A percentile compares a stretch with the other conserved stretches of the same genome.
These are phyloP conservation scores for Oryza meridionalis DNA, from an alignment of 176 grass and related monocot species.

Conservation along the genomic window DNA sequence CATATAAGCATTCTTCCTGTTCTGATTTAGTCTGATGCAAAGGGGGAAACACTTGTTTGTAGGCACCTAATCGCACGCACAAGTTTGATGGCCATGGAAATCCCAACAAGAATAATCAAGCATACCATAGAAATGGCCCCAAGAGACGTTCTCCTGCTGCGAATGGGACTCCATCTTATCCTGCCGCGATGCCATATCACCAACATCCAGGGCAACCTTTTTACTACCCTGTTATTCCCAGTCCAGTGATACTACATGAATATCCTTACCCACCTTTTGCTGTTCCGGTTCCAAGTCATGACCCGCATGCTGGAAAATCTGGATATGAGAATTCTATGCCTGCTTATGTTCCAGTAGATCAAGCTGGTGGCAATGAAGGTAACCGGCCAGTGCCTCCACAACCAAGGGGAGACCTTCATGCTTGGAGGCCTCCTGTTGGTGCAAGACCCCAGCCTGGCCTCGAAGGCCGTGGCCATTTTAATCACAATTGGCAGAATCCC, in stretches of 20 bases:
- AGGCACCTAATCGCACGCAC: constrained; percentile 46
- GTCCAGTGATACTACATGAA: constrained; percentile 60
- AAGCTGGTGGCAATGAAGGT: constrained; percentile 58
- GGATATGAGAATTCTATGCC: constrained; percentile 48
- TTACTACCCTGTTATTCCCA: constrained; percentile 65
- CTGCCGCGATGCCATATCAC: constrained; percentile 52
- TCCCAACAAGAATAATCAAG: constrained; percentile 53
- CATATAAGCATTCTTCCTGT: neutral
- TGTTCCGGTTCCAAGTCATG: constrained; percentile 50
- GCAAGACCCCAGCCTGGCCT: constrained; percentile 51
- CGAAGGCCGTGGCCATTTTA: constrained; percentile 58
- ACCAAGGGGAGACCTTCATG: constrained; percentile 59
- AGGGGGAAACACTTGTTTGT: constrained; percentile 5
- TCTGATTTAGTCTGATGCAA: constrained; percentile 21
- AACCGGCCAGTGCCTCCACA: constrained; percentile 49
- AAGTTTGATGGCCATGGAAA: constrained; percentile 74
- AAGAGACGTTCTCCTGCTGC: constrained; percentile 49
- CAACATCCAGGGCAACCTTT: constrained; percentile 70
- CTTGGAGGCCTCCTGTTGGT: constrained; percentile 53
- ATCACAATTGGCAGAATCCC: constrained; percentile 51
- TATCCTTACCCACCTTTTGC: constrained; percentile 60
- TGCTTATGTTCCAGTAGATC: constrained; percentile 54
- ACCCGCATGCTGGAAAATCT: constrained; percentile 54
- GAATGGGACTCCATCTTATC: constrained; percentile 66
- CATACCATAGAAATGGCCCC: constrained; percentile 68